A percentile compares a stretch with the other conserved stretches of the same genome.
Conservation (phyloP, 805 yeast species). For the Wickerhamiella kazuoi region DNA sequence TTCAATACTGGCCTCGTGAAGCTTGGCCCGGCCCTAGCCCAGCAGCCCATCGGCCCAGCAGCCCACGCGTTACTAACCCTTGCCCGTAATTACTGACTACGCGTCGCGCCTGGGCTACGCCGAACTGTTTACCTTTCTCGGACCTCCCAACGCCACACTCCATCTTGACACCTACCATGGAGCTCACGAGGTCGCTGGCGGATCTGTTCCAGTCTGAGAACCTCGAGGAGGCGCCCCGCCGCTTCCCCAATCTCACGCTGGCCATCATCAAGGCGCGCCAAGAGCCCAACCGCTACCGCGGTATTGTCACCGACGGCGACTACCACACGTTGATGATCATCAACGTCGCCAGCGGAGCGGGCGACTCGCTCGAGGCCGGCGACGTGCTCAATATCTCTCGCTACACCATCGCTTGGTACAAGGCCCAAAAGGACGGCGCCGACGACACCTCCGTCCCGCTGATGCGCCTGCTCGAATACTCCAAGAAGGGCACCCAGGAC, state of each 20-base stretch:
- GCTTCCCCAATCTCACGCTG: neutral
- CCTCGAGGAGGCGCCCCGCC: neutral
- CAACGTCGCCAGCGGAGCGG: neutral
- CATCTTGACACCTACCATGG: neutral
- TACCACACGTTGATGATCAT: neutral
- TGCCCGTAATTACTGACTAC: neutral
- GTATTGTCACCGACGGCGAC: constrained; percentile 2
- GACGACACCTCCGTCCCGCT: neutral
- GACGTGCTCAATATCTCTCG: constrained; percentile 2
- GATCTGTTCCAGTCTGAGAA: neutral
- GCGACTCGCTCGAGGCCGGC: neutral
- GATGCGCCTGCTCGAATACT: neutral
- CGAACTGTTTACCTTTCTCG: neutral
- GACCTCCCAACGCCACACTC: neutral
- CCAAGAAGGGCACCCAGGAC: neutral
- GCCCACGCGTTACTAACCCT: neutral
- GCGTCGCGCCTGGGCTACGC: neutral
- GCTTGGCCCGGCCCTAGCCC: too few species aligned
- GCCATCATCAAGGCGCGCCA: neutral
- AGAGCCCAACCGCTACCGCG: constrained; percentile 1
- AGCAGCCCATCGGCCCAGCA: neutral
- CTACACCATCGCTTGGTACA: neutral
- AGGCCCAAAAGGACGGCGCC: neutral
- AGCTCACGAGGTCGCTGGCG: neutral
- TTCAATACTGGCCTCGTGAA: too few species aligned